phyloP scores from a whole-genome alignment of 2,329 filamentous ascomycete species.

The Aspergillus sp. region DNA sequence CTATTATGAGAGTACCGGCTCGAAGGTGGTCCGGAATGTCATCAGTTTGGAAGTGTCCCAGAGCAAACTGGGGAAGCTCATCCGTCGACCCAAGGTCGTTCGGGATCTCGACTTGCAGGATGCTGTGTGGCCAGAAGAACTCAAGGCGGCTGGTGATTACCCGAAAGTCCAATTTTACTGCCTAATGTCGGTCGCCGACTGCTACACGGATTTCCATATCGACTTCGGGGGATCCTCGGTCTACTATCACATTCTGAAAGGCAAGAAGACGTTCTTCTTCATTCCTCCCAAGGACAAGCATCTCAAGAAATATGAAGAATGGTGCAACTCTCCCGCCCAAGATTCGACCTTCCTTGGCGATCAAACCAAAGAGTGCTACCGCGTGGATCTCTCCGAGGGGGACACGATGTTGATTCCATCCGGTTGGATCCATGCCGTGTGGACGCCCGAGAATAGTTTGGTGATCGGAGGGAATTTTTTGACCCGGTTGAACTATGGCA shows the following conservation, averaged over 20 bases:
- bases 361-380: slow-evolving; percentile 65
- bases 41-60: slow-evolving; percentile 68
- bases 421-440: slow-evolving; percentile 71
- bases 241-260: slow-evolving; percentile 68
- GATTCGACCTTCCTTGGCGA: slow-evolving; percentile 65
- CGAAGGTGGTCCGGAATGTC: slow-evolving; percentile 65
- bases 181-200: slow-evolving; percentile 69
- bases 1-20: slow-evolving; percentile 61
- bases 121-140: slow-evolving; percentile 50
- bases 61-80: slow-evolving; percentile 60
- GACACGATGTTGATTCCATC: slow-evolving; percentile 71
- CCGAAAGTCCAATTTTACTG: slow-evolving; percentile 68
- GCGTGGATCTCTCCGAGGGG: slow-evolving; percentile 64
- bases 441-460: slow-evolving; percentile 67
- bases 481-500: slow-evolving; percentile 63
- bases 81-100: slow-evolving; percentile 63
- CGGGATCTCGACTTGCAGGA: slow-evolving; percentile 60
- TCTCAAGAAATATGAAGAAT: slow-evolving; percentile 69
- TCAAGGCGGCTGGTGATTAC: slow-evolving; percentile 55
- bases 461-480: slow-evolving; percentile 72
- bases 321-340: slow-evolving; percentile 66
- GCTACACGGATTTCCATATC: slow-evolving; percentile 71
- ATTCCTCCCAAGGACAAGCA: slow-evolving; percentile 68
- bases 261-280: slow-evolving; percentile 70
- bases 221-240: slow-evolving; percentile 71